Evolutionary conservation across 441 rosid species (phyloP), one percentile per base, ranked within the genome.

Genomic region (Pelargonium myrrhifolium): DNA sequence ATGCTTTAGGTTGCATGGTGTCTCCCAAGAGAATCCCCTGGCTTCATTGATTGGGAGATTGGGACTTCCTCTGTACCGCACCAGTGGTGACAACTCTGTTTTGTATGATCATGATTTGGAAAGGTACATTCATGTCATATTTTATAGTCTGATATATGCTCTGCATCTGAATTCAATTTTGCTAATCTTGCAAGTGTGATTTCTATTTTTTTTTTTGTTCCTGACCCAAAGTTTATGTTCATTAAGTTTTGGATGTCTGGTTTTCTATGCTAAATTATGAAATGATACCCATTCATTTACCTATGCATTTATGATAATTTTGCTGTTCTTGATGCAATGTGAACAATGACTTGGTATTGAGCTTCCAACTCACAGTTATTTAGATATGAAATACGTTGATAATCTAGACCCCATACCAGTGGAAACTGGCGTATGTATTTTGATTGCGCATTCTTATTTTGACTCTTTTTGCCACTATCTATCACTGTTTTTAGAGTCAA

Each of bases 41-140:
- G 97, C 97, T 42, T 84, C 99, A 4, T 73, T 93, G 72, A 89
- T 91, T 72, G 83, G 97, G 61, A 87, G 90, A 78, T 72, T 93
- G 70, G 99, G 97, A 53, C 76, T 93, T n/a, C 97, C 97, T 11
- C 73, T 93, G 12, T 91, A 93, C 70, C 92, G 99, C 45, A 93
- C 99, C 20, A 88, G 99, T 10, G 99, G 93, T 72, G 99, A 91
- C 72, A 88, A 93, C 75, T 93, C 97, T 1, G 97, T 93, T 70
- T 71, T 91, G 81, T 93, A 87, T 80, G 99, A 91, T 72, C 99
- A 93, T 71, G 99, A 93, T 76, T 81, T 93, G 73, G 99, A 93
- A 80, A 93, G 99, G 99, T 91, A 71, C 26, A 18, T 55, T 21
- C 21, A 55, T 10, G 6, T 53, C 17, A 53, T 53, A 18, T 6